Base-by-base conservation (phyloP, 306 rosid species). In the Sicyos edulis region DNA sequence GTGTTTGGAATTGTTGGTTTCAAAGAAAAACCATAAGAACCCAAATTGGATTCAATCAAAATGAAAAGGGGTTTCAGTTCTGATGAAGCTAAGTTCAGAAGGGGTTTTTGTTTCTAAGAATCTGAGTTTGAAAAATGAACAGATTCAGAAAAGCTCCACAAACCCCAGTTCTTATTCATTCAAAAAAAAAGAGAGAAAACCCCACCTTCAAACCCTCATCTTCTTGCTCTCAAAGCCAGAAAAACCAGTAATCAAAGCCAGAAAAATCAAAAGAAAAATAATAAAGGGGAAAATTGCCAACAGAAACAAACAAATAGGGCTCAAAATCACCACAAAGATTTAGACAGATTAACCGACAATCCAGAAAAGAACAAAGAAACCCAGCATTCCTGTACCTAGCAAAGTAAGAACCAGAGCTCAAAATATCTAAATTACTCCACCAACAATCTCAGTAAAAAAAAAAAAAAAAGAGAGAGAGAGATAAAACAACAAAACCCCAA, bases 331-430 rank as follows among this genome's bases (percentile, higher is more conserved):
- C 68, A 66, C 76, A 65, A 79, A 70, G 84, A 75, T 69, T 75
- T 72, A 73, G 96, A 85, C 92, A 72, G 80, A 70, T 80, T 76
- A 86, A 77, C 88, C 78, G 76, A 79, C 82, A 79, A 78, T 29
- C 81, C 78, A 54, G 47, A 64, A 21, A 16, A 21, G 8, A 61
- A 62, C 76, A 78, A 85, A 64, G 74, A 83, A 71, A 82, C 79
- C 81, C 91, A 78, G 56, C 22, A 47, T 24, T 50, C 16, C 7
- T 15, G 15, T 77, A 75, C 56, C 78, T 77, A 80, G 86, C 73
- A 69, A 77, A 57, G 68, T n/a, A 64, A 64, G 32, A 64, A 64
- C 8, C 71, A 10, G 49, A 40, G 53, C 71, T 64, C 11, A 42
- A 40, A 40, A 42, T 64, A n/a, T 42, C 71, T 29, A 19, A 64